Base-by-base conservation (phyloP, 176 grass and related monocot genomes). In the Aegilops bicornis region DNA sequence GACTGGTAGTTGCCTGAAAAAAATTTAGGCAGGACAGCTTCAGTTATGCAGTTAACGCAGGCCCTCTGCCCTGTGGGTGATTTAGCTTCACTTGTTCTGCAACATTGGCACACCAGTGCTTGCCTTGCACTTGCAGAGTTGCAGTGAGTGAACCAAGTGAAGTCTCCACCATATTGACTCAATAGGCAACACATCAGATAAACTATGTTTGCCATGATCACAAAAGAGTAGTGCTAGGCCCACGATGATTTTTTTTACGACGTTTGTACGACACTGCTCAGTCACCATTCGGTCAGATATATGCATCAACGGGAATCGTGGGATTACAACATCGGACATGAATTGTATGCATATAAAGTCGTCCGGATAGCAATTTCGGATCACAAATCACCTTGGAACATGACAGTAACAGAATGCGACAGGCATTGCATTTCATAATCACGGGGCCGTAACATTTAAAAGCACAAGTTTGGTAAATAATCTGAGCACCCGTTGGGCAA, bases 131-230 rank as follows among this genome's bases (percentile, higher is more conserved):
- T 43, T 43, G 42, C 42, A 43, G 63, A 65, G 10, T 43, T 43
- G 42, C 42, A 43, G 63, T 7, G 79, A 66, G 75, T 72, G 76
- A 94, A 92, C 87, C 87, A 94, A 86, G 82, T 68, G 70, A 95
- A 22, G 19, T 8, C 54, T 58, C 54, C 17, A 7, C 82, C 86
- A 66, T 88, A 81, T 10, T 86, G 61, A 54, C 80, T 89, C 83
- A 48, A 83, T 87, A 60, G 82, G 91, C n/a, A 93, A 50, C 47
- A 67, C 48, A 90, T 79, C 67, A 63, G 81, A 88, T 39, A 83
- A 80, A n/a, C 79, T 83, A 37, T 47, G 73, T 47, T 86, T 63
- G 47, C 47, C 47, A 50, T 50, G 47, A 50, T 50, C 47, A 50
- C 47, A 50, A 50, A 50, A 42, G 14, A 6, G 14, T 3, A 50